A percentile compares a stretch with the other conserved stretches of the same genome.
These are phyloP conservation scores for Medicago arabica DNA, from an alignment of 306 rosid genomes.

Conservation along the genomic window DNA sequence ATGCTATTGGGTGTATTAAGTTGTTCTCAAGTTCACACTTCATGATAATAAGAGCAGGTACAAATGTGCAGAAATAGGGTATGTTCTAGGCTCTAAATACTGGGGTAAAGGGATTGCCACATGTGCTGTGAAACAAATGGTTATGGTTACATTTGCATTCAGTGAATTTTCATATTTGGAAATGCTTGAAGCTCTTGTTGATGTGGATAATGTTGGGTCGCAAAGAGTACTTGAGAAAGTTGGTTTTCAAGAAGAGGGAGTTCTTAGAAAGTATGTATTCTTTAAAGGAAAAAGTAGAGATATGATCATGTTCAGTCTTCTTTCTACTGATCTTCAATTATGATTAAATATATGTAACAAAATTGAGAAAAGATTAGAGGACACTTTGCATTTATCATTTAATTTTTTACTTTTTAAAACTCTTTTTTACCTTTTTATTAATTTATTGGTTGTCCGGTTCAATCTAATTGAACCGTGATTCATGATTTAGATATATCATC, in stretches of 20 bases:
- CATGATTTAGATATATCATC: too few species aligned
- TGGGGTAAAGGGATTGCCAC: slow-evolving; percentile 85
- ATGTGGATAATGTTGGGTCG: slow-evolving; percentile 70
- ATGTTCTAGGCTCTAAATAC: slow-evolving; percentile 55
- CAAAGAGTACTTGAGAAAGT: slow-evolving; percentile 73
- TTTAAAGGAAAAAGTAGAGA: slow-evolving; percentile 60
- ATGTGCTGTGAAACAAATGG: slow-evolving; percentile 61
- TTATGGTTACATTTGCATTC: slow-evolving; percentile 45
- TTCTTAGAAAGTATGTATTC: slow-evolving; percentile 54
- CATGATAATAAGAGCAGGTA: slow-evolving; percentile 47
- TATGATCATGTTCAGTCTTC: slow-evolving; percentile 57
- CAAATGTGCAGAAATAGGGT: slow-evolving; percentile 60
- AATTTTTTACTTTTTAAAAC: too few species aligned
- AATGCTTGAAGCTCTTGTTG: slow-evolving; percentile 80
- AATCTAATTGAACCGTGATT: too few species aligned
- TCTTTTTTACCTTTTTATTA: too few species aligned
- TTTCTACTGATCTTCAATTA: slow-evolving; percentile 43
- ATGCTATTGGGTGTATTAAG: slow-evolving; percentile 62
- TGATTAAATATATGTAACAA: neutral
- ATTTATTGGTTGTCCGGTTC: too few species aligned
- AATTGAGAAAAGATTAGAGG: too few species aligned
- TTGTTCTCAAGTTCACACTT: slow-evolving; percentile 42
- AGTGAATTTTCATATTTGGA: slow-evolving; percentile 59
- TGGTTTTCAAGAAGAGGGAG: slow-evolving; percentile 74
- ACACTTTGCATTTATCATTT: too few species aligned